Base-by-base conservation (phyloP, 441 rosid species). In the Geranium incanum region DNA sequence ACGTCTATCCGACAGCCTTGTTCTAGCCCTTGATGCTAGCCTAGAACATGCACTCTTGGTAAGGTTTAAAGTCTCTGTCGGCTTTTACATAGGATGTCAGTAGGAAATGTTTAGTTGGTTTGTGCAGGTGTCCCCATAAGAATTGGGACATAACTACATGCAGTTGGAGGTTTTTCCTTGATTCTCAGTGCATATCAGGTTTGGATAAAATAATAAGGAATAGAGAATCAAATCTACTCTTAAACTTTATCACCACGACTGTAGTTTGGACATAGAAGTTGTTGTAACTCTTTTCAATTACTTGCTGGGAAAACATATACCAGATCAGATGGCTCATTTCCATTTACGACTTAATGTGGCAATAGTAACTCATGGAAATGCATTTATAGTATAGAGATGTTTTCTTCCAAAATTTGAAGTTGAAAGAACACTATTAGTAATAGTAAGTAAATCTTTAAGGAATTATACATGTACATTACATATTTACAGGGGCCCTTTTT, bases 21-120 rank as follows among this genome's bases (percentile, higher is more conserved):
- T 95, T 77, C 84, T 88, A 72, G 97, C 95, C 73, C 99, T 95
- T 76, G 98, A 95, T 86, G 98, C 98, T 63, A 91, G 98, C 85
- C 81, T 95, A 71, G 98, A 92, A 59, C 97, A 95, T 85, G 90
- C 99, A 57, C 88, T 93, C 73, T 75, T 95, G 98, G 99, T 95
- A 87, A 83, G 97, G 78, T 75, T 41, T 33, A 0, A 66, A 66
- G 45, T 66, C 19, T 66, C 38, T 12, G 6, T 66, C 43, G n/a
- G 43, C 19, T 36, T 66, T 66, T 3, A 36, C 23, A 21, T 36
- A 37, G 68, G 8, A 66, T 65, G 41, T 9, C 68, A 12, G 43
- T 12, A 23, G n/a, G 68, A 65, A 36, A 8, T 33, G 68, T 1
- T 65, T 33, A 5, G 6, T 65, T 13, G 43, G 41, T 36, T 13